Base-by-base conservation (phyloP, 805 yeast genomes). In the Candida xiaguanensis region DNA sequence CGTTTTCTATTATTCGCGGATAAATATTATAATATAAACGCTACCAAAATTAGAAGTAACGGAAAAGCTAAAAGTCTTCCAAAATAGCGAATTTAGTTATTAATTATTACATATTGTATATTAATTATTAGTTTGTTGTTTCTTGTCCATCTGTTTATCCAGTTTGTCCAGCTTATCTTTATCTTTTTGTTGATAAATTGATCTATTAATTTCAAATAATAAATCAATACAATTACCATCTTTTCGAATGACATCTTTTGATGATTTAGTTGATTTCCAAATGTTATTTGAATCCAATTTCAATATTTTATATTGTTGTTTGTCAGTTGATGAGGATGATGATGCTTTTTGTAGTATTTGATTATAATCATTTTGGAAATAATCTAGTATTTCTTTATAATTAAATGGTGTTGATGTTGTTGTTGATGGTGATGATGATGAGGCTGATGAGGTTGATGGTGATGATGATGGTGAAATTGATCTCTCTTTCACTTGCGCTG, bases 261-360 rank as follows among this genome's bases (percentile, higher is more conserved):
- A 42, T 22, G 29, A 27, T 23, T 34, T 40, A 2, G 35, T 40
- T 13, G 54, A 47, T 34, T 40, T 53, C 58, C 58, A 53, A 31
- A 42, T 51, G 3, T 53, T 49, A 3, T 53, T 47, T 8, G 57
- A 18, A 7, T 59, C 63, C 30, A 58, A 51, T 32, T 51, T 47
- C 35, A 58, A 58, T 9, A 55, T 38, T 22, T 43, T 45, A 14
- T 41, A 43, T 16, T 42, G 49, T 53, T 14, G 53, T 55, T n/a
- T 29, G 36, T 33, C 52, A 46, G 45, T 57, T 57, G 4, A 40
- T 33, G 16, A n/a, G n/a, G n/a, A n/a, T n/a, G n/a, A n/a, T n/a
- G 47, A 49, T 23, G 62, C 55, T 31, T 44, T 42, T 14, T 49
- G 47, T 14, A 55, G 27, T 20, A 53, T 48, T 6, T 38, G 40